A percentile compares a stretch with the other conserved stretches of the same genome.
phyloP scores from a whole-genome alignment of 23 red algal genomes.

The Gracilariopsis chorda region DNA sequence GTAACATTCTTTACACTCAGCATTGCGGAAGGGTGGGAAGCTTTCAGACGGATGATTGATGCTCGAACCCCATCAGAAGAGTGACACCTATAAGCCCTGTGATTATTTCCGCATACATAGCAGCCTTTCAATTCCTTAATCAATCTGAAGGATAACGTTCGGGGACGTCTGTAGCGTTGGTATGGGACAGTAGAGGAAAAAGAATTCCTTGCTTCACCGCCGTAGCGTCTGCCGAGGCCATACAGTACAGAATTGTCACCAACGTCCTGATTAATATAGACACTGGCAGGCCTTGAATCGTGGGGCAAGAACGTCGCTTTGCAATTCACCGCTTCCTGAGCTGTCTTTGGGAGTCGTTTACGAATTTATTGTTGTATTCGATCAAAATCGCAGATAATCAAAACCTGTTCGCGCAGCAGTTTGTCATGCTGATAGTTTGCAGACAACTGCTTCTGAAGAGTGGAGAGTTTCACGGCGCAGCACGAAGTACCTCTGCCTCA shows the following conservation, averaged over 20 bases:
- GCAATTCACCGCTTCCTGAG: too few species aligned
- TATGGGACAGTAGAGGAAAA: too few species aligned
- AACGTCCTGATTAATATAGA: too few species aligned
- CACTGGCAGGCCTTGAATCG: too few species aligned
- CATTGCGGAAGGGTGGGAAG: too few species aligned
- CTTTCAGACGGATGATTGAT: background rate
- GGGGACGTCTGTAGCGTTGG: too few species aligned
- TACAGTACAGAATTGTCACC: too few species aligned
- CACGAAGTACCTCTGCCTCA: too few species aligned
- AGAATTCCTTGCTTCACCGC: background rate
- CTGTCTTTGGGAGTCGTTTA: too few species aligned
- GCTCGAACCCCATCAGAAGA: background rate
- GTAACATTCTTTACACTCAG: too few species aligned
- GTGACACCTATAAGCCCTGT: background rate
- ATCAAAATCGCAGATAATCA: background rate
- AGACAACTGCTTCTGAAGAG: slow-evolving; percentile 11
- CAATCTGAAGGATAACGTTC: background rate
- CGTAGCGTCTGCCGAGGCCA: background rate
- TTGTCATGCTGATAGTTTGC: background rate
- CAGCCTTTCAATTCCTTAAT: background rate
- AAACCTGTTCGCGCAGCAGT: background rate
- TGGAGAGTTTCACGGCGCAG: too few species aligned
- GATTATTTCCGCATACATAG: background rate
- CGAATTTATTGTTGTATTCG: background rate
- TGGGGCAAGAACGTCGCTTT: too few species aligned